Percentiles rank a stretch among this genome's conserved stretches.
phyloP scores from a whole-genome alignment of 441 rosid species.

The Raphanus hybrid region DNA sequence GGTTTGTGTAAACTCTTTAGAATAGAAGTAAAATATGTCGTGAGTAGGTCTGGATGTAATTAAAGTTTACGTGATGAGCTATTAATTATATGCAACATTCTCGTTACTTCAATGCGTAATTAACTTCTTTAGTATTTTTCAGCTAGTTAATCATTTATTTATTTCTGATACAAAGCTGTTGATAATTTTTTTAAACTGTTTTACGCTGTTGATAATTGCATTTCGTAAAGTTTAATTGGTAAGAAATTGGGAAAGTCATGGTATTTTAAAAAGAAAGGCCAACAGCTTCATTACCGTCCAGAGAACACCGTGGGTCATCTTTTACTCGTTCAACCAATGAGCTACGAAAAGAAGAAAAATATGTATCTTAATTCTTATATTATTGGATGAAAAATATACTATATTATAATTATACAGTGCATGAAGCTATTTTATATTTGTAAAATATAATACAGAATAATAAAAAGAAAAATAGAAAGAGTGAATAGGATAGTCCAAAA shows the following conservation, averaged over 20 bases:
- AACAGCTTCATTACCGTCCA: constrained; percentile 30
- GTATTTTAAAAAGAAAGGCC: constrained; percentile 11
- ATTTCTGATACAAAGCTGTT: neutral
- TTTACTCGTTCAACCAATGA: constrained; percentile 42
- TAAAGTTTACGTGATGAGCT: constrained; percentile 18
- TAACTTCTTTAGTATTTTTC: neutral
- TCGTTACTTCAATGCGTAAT: constrained; percentile 11
- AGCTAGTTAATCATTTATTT: neutral
- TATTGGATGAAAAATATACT: neutral
- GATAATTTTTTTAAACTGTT: no score
- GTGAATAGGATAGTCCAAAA: constrained; percentile 35
- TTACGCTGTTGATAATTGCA: no score
- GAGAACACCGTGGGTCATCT: constrained; percentile 37
- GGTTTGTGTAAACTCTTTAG: constrained; percentile 33
- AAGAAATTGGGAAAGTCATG: neutral
- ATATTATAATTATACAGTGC: neutral
- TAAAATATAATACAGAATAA: no score
- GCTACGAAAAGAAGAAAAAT: neutral
- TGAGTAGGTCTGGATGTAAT: constrained; percentile 30
- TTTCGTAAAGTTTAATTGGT: constrained; percentile 8
- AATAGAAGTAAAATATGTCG: constrained; percentile 20
- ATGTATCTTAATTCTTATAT: neutral
- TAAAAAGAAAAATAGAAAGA: no score
- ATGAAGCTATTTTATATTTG: neutral
- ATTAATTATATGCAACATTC: neutral